Evolutionary conservation across 1,284 basidiomycete genomes (phyloP).

Genomic region (Ceratorhiza oryzae-sativae): DNA sequence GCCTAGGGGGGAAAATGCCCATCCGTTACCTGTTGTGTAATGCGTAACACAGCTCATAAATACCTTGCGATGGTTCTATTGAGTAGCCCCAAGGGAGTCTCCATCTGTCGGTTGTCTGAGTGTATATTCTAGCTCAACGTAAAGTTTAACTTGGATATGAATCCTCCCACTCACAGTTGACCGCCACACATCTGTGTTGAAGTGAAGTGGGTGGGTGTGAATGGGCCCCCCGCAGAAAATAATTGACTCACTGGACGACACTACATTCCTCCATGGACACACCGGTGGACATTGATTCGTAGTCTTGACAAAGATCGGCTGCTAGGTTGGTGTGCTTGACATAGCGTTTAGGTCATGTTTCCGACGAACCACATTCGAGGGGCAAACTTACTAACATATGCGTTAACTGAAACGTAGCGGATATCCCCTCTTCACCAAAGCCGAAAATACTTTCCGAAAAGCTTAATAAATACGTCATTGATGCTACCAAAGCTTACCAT

Average conservation of each 20-base stretch:
- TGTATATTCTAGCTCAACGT: neutral
- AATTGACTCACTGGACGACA: constrained; percentile 1
- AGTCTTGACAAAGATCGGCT: neutral
- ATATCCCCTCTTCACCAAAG: neutral
- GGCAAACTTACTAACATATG: neutral
- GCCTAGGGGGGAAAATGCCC: neutral
- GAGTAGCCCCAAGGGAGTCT: neutral
- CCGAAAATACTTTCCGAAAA: neutral
- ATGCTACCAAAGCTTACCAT: neutral
- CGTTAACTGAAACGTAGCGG: neutral
- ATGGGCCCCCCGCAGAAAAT: neutral
- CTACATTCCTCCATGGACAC: neutral
- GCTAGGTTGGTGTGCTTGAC: neutral
- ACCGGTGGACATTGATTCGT: neutral
- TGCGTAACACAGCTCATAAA: neutral
- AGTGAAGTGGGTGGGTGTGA: too few relatives aligned
- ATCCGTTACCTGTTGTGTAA: neutral
- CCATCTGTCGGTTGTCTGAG: neutral
- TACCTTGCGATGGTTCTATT: constrained; percentile 1
- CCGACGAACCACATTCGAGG: neutral
- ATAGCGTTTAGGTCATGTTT: neutral
- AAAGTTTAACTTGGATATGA: too few relatives aligned
- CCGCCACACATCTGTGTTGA: neutral
- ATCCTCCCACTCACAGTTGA: neutral
- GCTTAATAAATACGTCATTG: neutral